Evolutionary conservation across 176 grass and related monocot species (phyloP), one percentile per base, ranked within the genome.

Genomic region (Lolium rigidum): DNA sequence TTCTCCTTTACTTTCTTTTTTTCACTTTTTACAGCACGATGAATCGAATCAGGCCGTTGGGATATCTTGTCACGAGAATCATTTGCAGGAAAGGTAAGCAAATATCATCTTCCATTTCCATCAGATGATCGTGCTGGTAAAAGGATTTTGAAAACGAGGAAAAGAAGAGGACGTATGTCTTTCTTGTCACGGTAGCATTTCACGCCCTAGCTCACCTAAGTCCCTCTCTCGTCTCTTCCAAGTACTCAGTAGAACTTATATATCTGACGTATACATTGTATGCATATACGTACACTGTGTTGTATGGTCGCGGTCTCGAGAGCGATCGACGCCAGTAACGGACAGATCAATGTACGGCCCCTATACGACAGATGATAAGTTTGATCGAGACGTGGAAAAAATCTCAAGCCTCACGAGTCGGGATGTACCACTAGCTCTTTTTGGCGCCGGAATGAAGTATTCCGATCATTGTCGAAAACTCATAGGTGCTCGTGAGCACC

Each of bases 61-160:
- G 22, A 73, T 14, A 74, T 84, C 81, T 55, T 88, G n/a, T 65
- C 66, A 80, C 21, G n/a, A 62, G 46, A 64, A 84, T 52, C 64
- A 62, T 78, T 47, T 13, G 55, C 44, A 16, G 20, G 20, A 31
- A 65, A 15, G 39, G 43, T 20, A 48, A 46, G 72, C 1, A 41
- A 41, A 41, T 59, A 80, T 24, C n/a, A 80, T 20, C 38, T 7
- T 43, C 41, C 39, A 5, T 41, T 80, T 80, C 76, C 41, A 82
- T 46, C 17, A 46, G 20, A 10, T 55, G 28, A 54, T 46, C 35
- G 12, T 12, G 18, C 28, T 15, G 55, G 77, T 80, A 18, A 80
- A 85, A 82, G 21, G 9, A 12, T 61, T 24, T 61, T 61, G 31
- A 9, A 35, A 43, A 41, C 28, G 54, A 57, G 4, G 65, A 72